phyloP scores from a whole-genome alignment of 2,329 filamentous ascomycete genomes.

The Pseudogymnoascus sp. region DNA sequence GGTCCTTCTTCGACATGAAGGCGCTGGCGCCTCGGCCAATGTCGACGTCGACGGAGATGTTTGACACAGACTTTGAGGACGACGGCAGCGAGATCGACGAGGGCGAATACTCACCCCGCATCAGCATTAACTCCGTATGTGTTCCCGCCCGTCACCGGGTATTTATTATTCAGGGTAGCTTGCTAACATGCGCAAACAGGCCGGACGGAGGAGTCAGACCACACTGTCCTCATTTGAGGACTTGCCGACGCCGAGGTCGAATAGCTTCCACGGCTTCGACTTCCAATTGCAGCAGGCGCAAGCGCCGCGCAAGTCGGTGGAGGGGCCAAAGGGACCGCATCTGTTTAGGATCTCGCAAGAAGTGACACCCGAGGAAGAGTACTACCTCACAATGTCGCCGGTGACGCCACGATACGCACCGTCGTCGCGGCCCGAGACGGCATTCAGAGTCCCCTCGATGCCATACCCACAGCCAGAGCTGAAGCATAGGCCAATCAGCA shows the following conservation, averaged over 20 bases:
- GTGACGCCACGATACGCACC: conserved; percentile 55
- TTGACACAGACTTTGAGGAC: conserved; percentile 69
- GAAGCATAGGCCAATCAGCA: conserved; percentile 37
- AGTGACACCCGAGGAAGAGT: conserved; percentile 32
- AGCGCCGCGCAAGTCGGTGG: conserved; percentile 48
- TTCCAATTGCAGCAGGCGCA: conserved; percentile 46
- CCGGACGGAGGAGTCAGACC: conserved; percentile 67
- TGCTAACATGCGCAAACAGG: conserved; percentile 36
- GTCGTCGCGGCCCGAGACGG: conserved; percentile 25
- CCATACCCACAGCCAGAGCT: conserved; percentile 20
- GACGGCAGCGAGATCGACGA: conserved; percentile 43
- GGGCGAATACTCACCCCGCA: conserved; percentile 55
- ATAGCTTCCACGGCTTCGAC: conserved; percentile 52
- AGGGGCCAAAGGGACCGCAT: conserved; percentile 79
- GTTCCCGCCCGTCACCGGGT: not conserved
- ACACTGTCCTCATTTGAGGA: conserved; percentile 85
- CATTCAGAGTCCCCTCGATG: conserved; percentile 13
- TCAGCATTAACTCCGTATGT: conserved; percentile 66
- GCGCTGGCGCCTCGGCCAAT: conserved; percentile 48
- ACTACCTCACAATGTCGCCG: conserved; percentile 62
- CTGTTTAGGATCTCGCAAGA: conserved; percentile 65
- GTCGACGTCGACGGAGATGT: conserved; percentile 68
- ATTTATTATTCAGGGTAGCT: conserved; percentile 16
- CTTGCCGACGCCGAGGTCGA: conserved; percentile 56
- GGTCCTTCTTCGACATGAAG: conserved; percentile 55